Evolutionary conservation across 345 rosid species (phyloP).

Genomic region (Ceriops decandra): DNA sequence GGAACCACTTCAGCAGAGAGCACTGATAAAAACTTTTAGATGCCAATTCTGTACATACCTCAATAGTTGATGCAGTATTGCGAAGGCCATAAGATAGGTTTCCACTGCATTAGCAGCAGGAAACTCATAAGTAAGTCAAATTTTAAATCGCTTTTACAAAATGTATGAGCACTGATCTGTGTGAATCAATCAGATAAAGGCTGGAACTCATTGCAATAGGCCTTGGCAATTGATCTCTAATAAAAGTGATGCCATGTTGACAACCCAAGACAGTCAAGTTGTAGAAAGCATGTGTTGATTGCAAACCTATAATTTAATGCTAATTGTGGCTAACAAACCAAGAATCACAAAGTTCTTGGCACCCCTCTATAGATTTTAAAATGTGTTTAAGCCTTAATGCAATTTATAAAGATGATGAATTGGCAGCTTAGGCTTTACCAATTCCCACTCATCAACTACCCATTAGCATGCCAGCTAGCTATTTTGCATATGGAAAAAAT

Average conservation of each 20-base stretch:
- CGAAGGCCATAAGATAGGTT: slow-evolving; percentile 81
- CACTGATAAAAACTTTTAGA: slow-evolving; percentile 1
- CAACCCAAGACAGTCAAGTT: not conserved
- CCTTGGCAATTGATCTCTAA: not conserved
- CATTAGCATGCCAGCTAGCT: not conserved
- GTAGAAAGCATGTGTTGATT: not conserved
- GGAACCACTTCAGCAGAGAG: not conserved
- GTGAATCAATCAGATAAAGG: not conserved
- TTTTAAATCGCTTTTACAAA: not conserved
- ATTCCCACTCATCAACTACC: not conserved
- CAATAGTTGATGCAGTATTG: slow-evolving; percentile 65
- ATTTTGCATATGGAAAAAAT: not conserved
- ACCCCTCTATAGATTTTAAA: not conserved
- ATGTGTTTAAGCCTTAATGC: not conserved
- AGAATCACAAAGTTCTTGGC: not conserved
- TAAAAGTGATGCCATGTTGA: not conserved
- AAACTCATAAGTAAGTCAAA: slow-evolving; percentile 11
- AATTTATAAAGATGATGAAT: not conserved
- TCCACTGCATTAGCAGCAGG: slow-evolving; percentile 52
- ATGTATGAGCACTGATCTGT: not conserved
- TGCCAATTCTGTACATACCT: slow-evolving; percentile 39
- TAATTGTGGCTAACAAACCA: not conserved
- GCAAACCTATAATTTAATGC: not conserved
- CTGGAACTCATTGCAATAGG: not conserved
- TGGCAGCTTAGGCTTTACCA: not conserved